Evolutionary conservation across 73 alveolate genomes (phyloP).

Genomic region (Halteria grandinella): DNA sequence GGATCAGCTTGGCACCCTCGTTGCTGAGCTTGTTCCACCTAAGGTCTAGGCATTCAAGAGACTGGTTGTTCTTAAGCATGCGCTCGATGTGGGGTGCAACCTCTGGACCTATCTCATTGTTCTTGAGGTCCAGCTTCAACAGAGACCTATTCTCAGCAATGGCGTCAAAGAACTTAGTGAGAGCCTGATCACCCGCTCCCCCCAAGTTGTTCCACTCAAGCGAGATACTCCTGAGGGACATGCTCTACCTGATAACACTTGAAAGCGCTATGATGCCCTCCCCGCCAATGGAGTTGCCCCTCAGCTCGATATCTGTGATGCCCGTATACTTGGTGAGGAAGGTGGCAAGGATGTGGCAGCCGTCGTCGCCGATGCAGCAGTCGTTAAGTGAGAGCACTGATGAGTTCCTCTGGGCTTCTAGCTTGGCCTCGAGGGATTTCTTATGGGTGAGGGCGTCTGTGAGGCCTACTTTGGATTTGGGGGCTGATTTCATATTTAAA

Average conservation of each 20-base stretch:
- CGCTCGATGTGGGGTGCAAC: constrained; percentile 38
- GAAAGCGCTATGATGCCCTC: constrained; percentile 57
- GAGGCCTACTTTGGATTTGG: too few relatives aligned
- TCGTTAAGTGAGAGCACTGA: constrained; percentile 41
- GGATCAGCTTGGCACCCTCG: constrained; percentile 56
- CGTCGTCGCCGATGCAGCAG: constrained; percentile 68
- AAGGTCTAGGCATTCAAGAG: constrained; percentile 48
- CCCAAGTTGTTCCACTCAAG: constrained; percentile 73
- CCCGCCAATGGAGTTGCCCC: constrained; percentile 70
- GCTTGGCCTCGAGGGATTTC: constrained; percentile 44
- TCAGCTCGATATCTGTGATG: constrained; percentile 50
- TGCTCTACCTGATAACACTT: constrained; percentile 16
- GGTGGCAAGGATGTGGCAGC: constrained; percentile 47
- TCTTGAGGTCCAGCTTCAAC: constrained; percentile 58
- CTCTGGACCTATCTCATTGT: constrained; percentile 68
- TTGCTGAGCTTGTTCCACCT: constrained; percentile 72
- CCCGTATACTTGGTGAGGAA: constrained; percentile 46
- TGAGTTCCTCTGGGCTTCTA: constrained; percentile 34
- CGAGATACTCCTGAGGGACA: constrained; percentile 4
- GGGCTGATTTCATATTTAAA: too few relatives aligned
- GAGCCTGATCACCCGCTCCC: constrained; percentile 26
- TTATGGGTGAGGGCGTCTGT: too few relatives aligned
- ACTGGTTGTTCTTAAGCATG: constrained; percentile 35
- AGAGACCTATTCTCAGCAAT: constrained; percentile 38
- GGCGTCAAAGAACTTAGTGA: constrained; percentile 50